Conservation (phyloP, 768 basidiomycete species). For the Strobilomyces echinocephalus region DNA sequence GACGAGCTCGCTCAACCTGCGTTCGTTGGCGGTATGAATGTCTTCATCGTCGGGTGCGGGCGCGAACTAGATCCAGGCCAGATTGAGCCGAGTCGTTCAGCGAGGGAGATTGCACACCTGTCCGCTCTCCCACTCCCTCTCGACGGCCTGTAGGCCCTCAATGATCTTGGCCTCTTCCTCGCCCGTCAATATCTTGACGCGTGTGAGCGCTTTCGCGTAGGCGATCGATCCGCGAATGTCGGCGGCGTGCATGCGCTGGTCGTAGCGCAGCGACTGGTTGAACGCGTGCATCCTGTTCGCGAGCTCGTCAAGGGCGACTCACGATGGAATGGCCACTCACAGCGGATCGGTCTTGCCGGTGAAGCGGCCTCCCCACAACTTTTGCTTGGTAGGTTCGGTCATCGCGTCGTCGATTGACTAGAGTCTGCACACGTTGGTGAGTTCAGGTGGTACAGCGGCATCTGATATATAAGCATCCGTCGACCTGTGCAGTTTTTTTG, state of each 20-base stretch:
- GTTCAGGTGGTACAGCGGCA: not conserved
- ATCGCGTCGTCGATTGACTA: slow-evolving; percentile 18
- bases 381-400: slow-evolving; percentile 53
- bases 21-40: slow-evolving; percentile 98
- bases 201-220: slow-evolving; percentile 82
- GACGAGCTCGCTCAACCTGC: slow-evolving; percentile 88
- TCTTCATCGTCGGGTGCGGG: slow-evolving; percentile 90
- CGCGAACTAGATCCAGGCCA: slow-evolving; percentile 50
- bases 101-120: slow-evolving; percentile 37
- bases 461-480: too few relatives aligned
- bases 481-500: too few relatives aligned
- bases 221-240: slow-evolving; percentile 95
- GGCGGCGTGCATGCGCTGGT: slow-evolving; percentile 87
- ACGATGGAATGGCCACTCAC: not conserved
- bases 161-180: slow-evolving; percentile 73
- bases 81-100: not conserved
- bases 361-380: slow-evolving; percentile 86
- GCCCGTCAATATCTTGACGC: slow-evolving; percentile 73
- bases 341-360: slow-evolving; percentile 78
- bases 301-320: slow-evolving; percentile 1
- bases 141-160: slow-evolving; percentile 69
- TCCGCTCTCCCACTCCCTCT: slow-evolving; percentile 80
- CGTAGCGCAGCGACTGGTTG: slow-evolving; percentile 94
- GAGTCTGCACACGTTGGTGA: not conserved
- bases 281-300: slow-evolving; percentile 86